Evolutionary conservation across 345 rosid species (phyloP), one percentile per base, ranked within the genome.

Genomic region (Boechera stricta): DNA sequence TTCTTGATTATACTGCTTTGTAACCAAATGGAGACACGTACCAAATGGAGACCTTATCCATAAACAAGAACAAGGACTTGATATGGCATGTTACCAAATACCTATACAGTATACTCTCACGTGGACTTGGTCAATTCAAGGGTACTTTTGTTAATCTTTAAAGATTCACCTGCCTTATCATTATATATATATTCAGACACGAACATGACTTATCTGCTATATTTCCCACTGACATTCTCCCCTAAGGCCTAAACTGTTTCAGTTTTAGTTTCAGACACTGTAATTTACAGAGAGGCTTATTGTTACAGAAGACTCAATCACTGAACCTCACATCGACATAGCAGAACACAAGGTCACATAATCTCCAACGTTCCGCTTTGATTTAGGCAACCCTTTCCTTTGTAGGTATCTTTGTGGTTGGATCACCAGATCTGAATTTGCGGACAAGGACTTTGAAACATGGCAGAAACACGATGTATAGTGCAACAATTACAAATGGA

Each of bases 381-480:
- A 8, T 44, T 32, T 71, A 65, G 2, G 71, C 65, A 45, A 64
- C 47, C 12, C 81, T 71, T 48, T 49, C 61, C 56, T 77, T 77
- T 39, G 81, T 63, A 7, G 56, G 41, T 11, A 54, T 32, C 41
- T 57, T 73, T 21, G 57, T 0, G 16, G 69, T 41, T 52, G 78
- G 41, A 66, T 54, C 9, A 49, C 3, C 62, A 39, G 63, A 53
- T 60, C 70, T 26, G 65, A 79, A 73, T 53, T 79, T 73, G 54
- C 69, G 51, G 70, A 79, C 82, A 33, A 73, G 78, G 52, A 72
- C 26, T 42, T 26, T 79, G 82, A 79, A 79, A 18, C 64, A 79
- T n/a, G 82, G 78, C 8, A 79, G 69, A 73, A 79, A 79, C 28
- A 73, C 3, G 5, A 79, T 60, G 78, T 79, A 79, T 31, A 79